Percentiles rank a stretch among this genome's conserved stretches.
Evolutionary conservation across 345 rosid species (phyloP).

Genomic region (Eucalyptus regnans): DNA sequence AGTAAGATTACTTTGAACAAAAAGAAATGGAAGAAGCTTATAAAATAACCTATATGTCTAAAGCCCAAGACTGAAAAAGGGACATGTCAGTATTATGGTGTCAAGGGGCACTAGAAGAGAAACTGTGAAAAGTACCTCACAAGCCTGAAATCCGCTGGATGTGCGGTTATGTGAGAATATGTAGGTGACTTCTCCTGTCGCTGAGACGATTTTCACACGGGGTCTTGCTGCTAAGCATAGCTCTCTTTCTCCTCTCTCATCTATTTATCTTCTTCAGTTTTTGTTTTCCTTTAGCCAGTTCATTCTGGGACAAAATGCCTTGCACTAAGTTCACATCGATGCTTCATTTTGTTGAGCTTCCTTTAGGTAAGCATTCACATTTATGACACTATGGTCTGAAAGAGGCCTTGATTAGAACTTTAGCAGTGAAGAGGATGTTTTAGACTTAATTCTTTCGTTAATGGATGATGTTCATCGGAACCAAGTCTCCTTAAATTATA

Average conservation of each 20-base stretch:
- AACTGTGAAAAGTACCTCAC: too few relatives aligned
- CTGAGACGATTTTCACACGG: not conserved
- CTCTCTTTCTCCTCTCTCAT: not conserved
- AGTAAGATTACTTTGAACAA: too few relatives aligned
- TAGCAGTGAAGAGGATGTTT: not conserved
- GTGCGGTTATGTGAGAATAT: not conserved
- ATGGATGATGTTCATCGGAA: not conserved
- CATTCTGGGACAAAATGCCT: not conserved
- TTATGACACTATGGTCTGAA: not conserved
- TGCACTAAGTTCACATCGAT: not conserved
- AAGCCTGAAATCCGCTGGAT: not conserved
- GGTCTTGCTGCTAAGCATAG: not conserved
- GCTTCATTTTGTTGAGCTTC: not conserved
- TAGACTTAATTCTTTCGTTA: not conserved
- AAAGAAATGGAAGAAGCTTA: too few relatives aligned
- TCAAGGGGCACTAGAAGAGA: too few relatives aligned
- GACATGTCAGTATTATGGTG: too few relatives aligned
- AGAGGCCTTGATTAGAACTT: not conserved
- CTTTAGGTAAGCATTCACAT: not conserved
- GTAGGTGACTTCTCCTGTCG: not conserved
- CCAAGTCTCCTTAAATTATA: not conserved
- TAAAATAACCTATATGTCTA: too few relatives aligned
- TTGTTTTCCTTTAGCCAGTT: not conserved
- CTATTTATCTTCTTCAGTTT: not conserved
- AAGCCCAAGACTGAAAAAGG: too few relatives aligned